Base-by-base conservation (phyloP, 345 rosid species). In the Lepidium didymum region DNA sequence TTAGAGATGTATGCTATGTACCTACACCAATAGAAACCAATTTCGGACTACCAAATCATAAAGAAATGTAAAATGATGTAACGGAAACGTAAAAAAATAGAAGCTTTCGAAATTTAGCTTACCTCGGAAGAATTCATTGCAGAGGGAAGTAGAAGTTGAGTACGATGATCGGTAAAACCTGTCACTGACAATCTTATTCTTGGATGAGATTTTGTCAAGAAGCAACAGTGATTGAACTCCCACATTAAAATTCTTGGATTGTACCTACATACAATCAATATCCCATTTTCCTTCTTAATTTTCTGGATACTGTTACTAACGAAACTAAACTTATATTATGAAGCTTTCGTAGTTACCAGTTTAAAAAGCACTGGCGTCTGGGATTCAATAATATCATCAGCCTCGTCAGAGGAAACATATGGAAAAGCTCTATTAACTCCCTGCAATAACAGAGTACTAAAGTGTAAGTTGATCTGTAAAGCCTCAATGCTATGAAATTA, bases 381-480 rank as follows among this genome's bases (percentile, higher is more conserved):
- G 25, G 73, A 72, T 78, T 91, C 97, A 81, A 89, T 81, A 71
- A 94, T 78, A 75, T 83, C 96, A 80, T 91, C 96, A 12, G 88
- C 96, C 79, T 89, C 99, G 58, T 75, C 72, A 63, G 86, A 81
- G 60, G 90, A 87, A 80, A 94, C 99, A 70, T 78, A 94, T 49
- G 99, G 99, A 84, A 94, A 91, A 71, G 96, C 99, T 75, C 99
- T 83, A 79, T 94, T 94, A 68, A 91, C 83, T 66, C 99, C 99
- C 99, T 94, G 84, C 33, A 16, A 62, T 77, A 46, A 60, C 51
- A 41, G 64, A 51, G 43, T 31, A 61, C 62, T 15, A 41, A 18
- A 67, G 64, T 1, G 64, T 49, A 38, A 55, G 55, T 25, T 71
- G 54, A 31, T 10, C 42, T 37, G 23, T 62, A 47, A 63, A 53